A percentile compares a stretch with the other conserved stretches of the same genome.
Evolutionary conservation across 2,329 filamentous ascomycete genomes (phyloP).

Genomic region (Xylaria sp.): DNA sequence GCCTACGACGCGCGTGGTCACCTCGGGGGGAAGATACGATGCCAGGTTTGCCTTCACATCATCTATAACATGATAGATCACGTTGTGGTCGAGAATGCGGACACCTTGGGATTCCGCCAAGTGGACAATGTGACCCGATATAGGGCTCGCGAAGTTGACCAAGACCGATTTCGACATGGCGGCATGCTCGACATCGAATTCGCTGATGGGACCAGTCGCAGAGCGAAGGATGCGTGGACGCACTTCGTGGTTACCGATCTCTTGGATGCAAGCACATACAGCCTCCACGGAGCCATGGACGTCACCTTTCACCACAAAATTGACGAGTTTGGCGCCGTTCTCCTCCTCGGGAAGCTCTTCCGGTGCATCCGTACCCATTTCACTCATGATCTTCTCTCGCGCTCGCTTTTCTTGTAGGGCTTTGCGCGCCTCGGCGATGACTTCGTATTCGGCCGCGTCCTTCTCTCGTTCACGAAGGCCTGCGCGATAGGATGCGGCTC

Average conservation of each 20-base stretch:
- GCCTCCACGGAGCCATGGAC: constrained; percentile 93
- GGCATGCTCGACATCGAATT: constrained; percentile 87
- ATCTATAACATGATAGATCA: constrained; percentile 77
- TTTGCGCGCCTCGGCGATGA: constrained; percentile 63
- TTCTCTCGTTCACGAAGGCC: constrained; percentile 67
- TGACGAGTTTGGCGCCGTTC: constrained; percentile 51
- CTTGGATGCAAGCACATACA: constrained; percentile 68
- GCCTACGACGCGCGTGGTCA: constrained; percentile 68
- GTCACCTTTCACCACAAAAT: constrained; percentile 87
- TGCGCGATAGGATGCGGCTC: constrained; percentile 68
- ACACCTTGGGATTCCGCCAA: constrained; percentile 69
- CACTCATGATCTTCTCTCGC: constrained; percentile 43
- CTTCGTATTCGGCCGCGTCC: constrained; percentile 71
- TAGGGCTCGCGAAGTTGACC: constrained; percentile 76
- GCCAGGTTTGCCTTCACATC: constrained; percentile 64
- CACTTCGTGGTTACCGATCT: constrained; percentile 81
- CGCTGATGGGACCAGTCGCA: constrained; percentile 69
- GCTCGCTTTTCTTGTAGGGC: constrained; percentile 54
- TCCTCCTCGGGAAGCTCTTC: constrained; percentile 35
- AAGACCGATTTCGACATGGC: constrained; percentile 69
- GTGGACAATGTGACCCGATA: constrained; percentile 62
- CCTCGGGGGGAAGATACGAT: constrained; percentile 59
- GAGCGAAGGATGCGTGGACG: constrained; percentile 70
- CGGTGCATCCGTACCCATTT: constrained; percentile 15
- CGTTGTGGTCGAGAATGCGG: constrained; percentile 73